Percentiles rank a stretch among this genome's conserved stretches.
These are phyloP conservation scores for Polyporus arcularius DNA, from an alignment of 768 basidiomycete genomes.

Conservation along the genomic window DNA sequence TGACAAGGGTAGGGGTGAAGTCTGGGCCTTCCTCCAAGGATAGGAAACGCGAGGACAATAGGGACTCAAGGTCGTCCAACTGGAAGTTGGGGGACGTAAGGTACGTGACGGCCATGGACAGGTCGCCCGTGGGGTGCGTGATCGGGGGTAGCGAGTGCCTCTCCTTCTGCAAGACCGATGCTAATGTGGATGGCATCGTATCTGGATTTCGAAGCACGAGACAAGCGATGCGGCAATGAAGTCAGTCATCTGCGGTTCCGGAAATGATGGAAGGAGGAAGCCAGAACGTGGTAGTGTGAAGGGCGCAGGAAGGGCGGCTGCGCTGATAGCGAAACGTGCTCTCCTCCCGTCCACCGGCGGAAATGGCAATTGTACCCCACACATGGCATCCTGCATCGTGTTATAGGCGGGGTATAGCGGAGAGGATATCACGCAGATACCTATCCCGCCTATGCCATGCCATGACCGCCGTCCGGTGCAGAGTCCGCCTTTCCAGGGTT, in stretches of 20 bases:
- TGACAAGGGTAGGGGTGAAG: constrained; percentile 72
- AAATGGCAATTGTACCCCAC: neutral
- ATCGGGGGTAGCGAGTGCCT: constrained; percentile 66
- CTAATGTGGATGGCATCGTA: constrained; percentile 40
- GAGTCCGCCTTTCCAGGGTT: too few relatives aligned
- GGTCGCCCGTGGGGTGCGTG: constrained; percentile 65
- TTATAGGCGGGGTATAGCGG: too few relatives aligned
- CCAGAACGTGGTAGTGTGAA: neutral
- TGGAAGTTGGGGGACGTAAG: constrained; percentile 69
- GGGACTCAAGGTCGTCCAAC: constrained; percentile 74
- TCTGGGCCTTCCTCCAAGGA: constrained; percentile 64
- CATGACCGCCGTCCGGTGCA: too few relatives aligned
- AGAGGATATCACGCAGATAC: too few relatives aligned
- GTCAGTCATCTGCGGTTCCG: constrained; percentile 14
- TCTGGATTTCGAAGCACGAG: constrained; percentile 31
- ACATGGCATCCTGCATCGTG: too few relatives aligned
- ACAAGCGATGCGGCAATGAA: neutral
- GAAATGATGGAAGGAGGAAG: neutral
- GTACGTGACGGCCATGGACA: constrained; percentile 64
- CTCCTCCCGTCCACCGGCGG: neutral
- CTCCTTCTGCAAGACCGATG: constrained; percentile 47
- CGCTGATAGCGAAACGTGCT: too few relatives aligned
- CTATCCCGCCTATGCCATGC: too few relatives aligned
- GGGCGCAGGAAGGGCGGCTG: neutral
- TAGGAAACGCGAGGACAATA: constrained; percentile 72